Evolutionary conservation across 768 basidiomycete genomes (phyloP), one percentile per base, ranked within the genome.

Genomic region (Erythrobasidium yunnanense): DNA sequence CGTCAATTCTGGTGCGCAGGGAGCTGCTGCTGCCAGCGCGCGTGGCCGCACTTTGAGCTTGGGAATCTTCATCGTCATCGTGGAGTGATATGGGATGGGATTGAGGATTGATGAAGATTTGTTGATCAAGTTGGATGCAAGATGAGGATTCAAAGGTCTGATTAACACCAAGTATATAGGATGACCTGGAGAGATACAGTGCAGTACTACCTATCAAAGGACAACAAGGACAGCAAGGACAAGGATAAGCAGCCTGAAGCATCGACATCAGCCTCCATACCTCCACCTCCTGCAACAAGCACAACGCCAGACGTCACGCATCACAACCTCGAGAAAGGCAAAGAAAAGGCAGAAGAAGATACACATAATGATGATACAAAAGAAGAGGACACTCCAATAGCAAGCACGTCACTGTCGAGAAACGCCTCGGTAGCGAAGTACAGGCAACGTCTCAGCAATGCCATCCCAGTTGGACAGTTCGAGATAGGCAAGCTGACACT

Each of bases 1-100:
- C 29, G 4, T 63, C 3, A 63, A 49, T 22, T 63, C 60, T n/a
- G 46, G 30, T n/a, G 60, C 60, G 47, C 60, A 63, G 2, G 60
- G 60, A 29, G 60, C 27, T 23, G 46, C 60, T 38, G 49, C 47
- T 7, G 60, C 60, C 7, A 63, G 46, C 15, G 60, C 46, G 47
- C 60, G 60, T 3, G 60, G 49, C 4, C 60, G 45, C 25, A 63
- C 60, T 52, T 63, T 63, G 29, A 63, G 46, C 32, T 49, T 51
- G 23, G 60, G 60, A 30, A 63, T 49, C 32, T 51, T 49, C 47
- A 51, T 63, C 22, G 27, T 32, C 49, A 51, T 63, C 22, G 4
- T 58, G 54, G 25, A 6, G 15, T 18, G 17, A 6, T 55, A 11
- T 55, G 18, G 50, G 8, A 22, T 17, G 11, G 18, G 15, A 15